phyloP scores from a whole-genome alignment of 768 basidiomycete species.

The Boletus bicolor region DNA sequence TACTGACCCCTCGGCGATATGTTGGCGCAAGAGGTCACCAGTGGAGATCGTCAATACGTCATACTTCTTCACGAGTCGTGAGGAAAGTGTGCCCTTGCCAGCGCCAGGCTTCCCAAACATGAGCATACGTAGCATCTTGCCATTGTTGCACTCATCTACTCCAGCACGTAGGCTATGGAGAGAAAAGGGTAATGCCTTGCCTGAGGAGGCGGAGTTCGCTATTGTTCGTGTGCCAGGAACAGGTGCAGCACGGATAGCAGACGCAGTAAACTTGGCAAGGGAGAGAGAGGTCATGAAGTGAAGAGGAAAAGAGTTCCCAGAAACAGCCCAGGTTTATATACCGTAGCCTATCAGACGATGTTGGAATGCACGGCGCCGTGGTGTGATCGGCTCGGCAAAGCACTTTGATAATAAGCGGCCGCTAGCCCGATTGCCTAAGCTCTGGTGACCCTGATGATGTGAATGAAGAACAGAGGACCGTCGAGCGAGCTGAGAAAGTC shows the following conservation, averaged over 20 bases:
- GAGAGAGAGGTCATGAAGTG: conserved; percentile 20
- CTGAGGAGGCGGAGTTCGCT: conserved; percentile 29
- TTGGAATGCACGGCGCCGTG: not conserved
- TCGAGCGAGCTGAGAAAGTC: not conserved
- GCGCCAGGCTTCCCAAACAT: conserved; percentile 65
- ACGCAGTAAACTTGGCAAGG: conserved; percentile 12
- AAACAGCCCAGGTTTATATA: conserved; percentile 19
- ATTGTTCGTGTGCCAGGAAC: conserved; percentile 23
- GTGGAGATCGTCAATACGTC: conserved; percentile 76
- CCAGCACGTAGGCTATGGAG: conserved; percentile 42
- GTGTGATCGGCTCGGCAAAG: conserved; percentile 9
- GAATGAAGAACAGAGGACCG: not conserved
- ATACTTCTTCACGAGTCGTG: conserved; percentile 74
- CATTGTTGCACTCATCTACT: conserved; percentile 19
- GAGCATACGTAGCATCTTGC: conserved; percentile 43
- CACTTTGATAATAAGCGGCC: not conserved
- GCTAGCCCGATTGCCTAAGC: not conserved
- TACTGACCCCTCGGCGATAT: conserved; percentile 58
- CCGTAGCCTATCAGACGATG: conserved; percentile 16
- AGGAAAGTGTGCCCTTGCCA: conserved; percentile 81
- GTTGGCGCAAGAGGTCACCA: conserved; percentile 81
- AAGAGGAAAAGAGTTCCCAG: not conserved
- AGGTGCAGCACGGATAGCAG: conserved; percentile 9
- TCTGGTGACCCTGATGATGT: not conserved
- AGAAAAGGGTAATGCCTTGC: conserved; percentile 50